A percentile compares a stretch with the other conserved stretches of the same genome.
Evolutionary conservation across 2,329 filamentous ascomycete species (phyloP).

Genomic region (Trichoderma cornu-damae): DNA sequence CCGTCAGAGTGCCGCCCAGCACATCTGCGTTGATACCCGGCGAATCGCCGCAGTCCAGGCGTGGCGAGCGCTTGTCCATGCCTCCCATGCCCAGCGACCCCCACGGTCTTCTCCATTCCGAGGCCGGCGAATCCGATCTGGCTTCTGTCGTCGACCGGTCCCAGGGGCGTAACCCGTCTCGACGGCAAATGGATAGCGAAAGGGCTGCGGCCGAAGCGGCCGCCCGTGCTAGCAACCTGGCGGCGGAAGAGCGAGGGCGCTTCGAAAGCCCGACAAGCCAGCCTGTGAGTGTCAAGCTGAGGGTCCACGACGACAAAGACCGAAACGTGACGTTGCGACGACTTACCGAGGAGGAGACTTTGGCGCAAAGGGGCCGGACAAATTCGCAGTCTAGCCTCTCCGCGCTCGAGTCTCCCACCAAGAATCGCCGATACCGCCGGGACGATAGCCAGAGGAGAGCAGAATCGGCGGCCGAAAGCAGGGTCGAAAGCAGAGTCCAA

Average conservation of each 20-base stretch:
- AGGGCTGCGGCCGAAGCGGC: constrained; percentile 45
- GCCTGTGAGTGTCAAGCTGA: constrained; percentile 53
- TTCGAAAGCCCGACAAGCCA: constrained; percentile 41
- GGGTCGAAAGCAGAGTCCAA: constrained; percentile 39
- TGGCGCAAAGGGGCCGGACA: constrained; percentile 40
- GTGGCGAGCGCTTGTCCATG: constrained; percentile 40
- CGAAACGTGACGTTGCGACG: constrained; percentile 57
- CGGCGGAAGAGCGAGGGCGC: constrained; percentile 42
- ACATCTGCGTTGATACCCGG: constrained; percentile 23
- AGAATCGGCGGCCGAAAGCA: constrained; percentile 44
- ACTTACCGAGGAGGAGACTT: constrained; percentile 56
- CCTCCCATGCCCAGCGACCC: constrained; percentile 52
- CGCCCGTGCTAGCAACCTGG: constrained; percentile 43
- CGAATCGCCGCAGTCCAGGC: constrained; percentile 31
- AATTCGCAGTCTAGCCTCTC: constrained; percentile 54
- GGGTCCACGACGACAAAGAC: constrained; percentile 55
- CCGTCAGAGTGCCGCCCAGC: constrained; percentile 23
- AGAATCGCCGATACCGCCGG: constrained; percentile 47
- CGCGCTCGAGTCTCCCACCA: constrained; percentile 48
- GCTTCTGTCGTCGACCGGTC: constrained; percentile 33
- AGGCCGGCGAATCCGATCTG: constrained; percentile 29
- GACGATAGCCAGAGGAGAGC: constrained; percentile 45
- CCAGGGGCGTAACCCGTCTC: constrained; percentile 42
- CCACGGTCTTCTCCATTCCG: constrained; percentile 37
- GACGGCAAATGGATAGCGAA: constrained; percentile 43